Conservation (phyloP, 2,329 filamentous ascomycete genomes). For the Cytospora piceae region DNA sequence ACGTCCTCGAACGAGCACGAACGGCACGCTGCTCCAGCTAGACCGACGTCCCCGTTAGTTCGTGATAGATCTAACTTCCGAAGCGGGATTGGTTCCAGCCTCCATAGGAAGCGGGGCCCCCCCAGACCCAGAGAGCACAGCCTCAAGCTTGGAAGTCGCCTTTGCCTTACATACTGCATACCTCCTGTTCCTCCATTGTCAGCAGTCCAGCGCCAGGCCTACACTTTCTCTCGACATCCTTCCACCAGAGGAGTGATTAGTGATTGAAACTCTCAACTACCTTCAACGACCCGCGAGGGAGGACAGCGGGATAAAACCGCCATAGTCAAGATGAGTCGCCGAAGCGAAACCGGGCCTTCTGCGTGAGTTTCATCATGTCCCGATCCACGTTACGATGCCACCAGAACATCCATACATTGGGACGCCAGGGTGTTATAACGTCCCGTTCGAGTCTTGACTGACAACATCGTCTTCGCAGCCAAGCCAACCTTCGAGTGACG, state of each 20-base stretch:
- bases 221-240: constrained; percentile 16
- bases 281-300: constrained; percentile 30
- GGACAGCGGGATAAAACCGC: constrained; percentile 32
- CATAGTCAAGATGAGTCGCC: constrained; percentile 49
- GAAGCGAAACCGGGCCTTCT: constrained; percentile 65
- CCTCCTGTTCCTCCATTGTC: constrained; percentile 27
- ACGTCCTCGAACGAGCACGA: background rate
- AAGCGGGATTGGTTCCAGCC: constrained; percentile 29
- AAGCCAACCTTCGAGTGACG: constrained; percentile 89
- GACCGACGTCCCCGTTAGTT: constrained; percentile 6
- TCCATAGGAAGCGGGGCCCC: constrained; percentile 26
- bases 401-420: constrained; percentile 6
- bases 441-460: constrained; percentile 15
- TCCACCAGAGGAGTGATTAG: constrained; percentile 13
- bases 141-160: constrained; percentile 27
- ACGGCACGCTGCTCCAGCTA: constrained; percentile 1
- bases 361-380: constrained; percentile 54
- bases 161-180: constrained; percentile 21
- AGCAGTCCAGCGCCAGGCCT: constrained; percentile 22
- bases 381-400: constrained; percentile 13
- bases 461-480: constrained; percentile 37
- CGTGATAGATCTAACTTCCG: constrained; percentile 17
- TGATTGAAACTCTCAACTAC: constrained; percentile 6
- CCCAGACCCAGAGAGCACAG: constrained; percentile 26
- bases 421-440: constrained; percentile 23